These are phyloP conservation scores for Condylostoma magnum DNA, from an alignment of 169 alveolate genomes.

Conservation along the genomic window DNA sequence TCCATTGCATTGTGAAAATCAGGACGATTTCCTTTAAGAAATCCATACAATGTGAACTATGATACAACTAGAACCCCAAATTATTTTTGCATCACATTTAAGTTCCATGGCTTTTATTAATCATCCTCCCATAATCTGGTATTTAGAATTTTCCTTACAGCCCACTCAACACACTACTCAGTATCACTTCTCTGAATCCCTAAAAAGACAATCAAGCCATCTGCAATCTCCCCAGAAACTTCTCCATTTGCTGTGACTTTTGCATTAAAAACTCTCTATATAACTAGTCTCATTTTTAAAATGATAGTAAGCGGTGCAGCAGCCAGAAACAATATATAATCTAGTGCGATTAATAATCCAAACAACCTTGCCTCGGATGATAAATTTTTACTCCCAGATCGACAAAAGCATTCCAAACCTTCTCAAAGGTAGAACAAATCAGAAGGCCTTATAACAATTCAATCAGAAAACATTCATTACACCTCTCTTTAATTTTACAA, in stretches of 20 bases:
- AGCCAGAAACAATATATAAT: too few species aligned
- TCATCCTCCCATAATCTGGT: slow-evolving; percentile 81
- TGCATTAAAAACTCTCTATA: slow-evolving; percentile 81
- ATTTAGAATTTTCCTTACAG: slow-evolving; percentile 79
- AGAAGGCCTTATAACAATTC: background rate
- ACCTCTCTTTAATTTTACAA: background rate
- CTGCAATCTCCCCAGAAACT: slow-evolving; percentile 75
- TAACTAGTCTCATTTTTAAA: slow-evolving; percentile 84
- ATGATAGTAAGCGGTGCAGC: too few species aligned
- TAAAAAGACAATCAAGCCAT: slow-evolving; percentile 78
- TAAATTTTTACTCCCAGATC: too few species aligned
- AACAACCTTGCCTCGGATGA: too few species aligned
- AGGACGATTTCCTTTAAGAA: slow-evolving; percentile 90
- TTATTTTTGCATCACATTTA: slow-evolving; percentile 74
- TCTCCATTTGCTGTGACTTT: slow-evolving; percentile 72
- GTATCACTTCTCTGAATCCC: slow-evolving; percentile 82
- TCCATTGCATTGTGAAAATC: slow-evolving; percentile 92
- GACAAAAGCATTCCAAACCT: too few species aligned
- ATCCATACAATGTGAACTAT: slow-evolving; percentile 89
- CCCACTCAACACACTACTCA: slow-evolving; percentile 49
- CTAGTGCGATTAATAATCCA: too few species aligned
- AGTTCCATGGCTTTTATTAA: slow-evolving; percentile 79
- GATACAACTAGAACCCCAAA: slow-evolving; percentile 85
- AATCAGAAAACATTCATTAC: background rate
- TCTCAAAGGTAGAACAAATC: too few species aligned